Base-by-base conservation (phyloP, 73 alveolate species). In the Symbiodinium natans region DNA sequence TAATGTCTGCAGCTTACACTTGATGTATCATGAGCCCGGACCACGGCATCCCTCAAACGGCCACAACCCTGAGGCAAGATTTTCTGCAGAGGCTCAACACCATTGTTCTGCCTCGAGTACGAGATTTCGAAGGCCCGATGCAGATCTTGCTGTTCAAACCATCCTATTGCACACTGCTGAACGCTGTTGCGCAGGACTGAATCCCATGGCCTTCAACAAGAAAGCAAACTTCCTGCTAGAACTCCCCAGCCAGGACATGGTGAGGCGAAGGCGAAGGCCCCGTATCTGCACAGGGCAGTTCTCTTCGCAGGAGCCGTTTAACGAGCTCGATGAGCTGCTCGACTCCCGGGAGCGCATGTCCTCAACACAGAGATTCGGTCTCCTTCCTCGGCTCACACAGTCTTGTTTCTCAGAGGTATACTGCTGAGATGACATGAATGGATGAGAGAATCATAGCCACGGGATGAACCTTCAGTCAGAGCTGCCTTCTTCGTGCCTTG, bases 71-170 rank as follows among this genome's bases (percentile, higher is more conserved):
- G 21, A 89, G 95, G 95, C 25, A 68, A 0, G 95, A 89, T 48
- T 89, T 89, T 33, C 71, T 89, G 73, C 73, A 75, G 43, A 41
- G 98, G 56, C 92, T 92, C 19, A 92, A 92, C 98, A 92, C 90
- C 27, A 75, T 92, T 46, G 36, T 92, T 56, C 82, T 92, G 63
- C 98, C 98, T 19, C 98, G 98, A 25, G 98, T 92, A 48, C 90
- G 98, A 74, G 98, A 92, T 42, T 92, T 92, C 41, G 92, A 92
- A 92, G 98, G 98, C 82, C 31, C 41, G 17, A 77, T 77, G 87
- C 54, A 31, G 39, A n/a, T 5, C 39, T 5, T n/a, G 21, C n/a
- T 63, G 9, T 6, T n/a, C 19, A 10, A 36, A 25, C 6, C 10
- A 6, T 17, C 82, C 19, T 25, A 25, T 10, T 10, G 5, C 39